Evolutionary conservation across 2,329 filamentous ascomycete genomes (phyloP).

Genomic region (Alternaria consortialis): DNA sequence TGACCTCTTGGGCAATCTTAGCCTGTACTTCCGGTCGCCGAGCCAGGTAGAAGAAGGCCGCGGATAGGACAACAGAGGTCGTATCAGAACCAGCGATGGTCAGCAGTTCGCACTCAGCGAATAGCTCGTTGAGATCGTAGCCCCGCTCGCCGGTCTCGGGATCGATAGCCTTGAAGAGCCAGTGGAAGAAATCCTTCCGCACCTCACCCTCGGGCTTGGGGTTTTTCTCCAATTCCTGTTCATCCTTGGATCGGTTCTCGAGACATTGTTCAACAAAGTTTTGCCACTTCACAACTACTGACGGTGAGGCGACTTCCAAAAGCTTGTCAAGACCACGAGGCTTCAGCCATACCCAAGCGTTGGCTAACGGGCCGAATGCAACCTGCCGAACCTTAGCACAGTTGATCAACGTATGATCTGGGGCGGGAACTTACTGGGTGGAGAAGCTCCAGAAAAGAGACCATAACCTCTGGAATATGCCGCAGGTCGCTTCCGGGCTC

Average conservation of each 20-base stretch:
- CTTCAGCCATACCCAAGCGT: slow-evolving; percentile 34
- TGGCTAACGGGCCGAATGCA: slow-evolving; percentile 12
- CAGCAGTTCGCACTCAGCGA: slow-evolving; percentile 34
- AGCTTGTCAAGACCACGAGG: slow-evolving; percentile 33
- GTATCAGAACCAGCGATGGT: slow-evolving; percentile 39
- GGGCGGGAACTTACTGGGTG: slow-evolving; percentile 23
- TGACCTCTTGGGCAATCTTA: slow-evolving; percentile 31
- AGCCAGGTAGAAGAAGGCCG: slow-evolving; percentile 32
- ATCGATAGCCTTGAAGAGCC: slow-evolving; percentile 54
- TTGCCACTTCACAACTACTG: slow-evolving; percentile 25
- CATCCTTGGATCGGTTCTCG: slow-evolving; percentile 16
- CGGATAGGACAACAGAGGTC: slow-evolving; percentile 29
- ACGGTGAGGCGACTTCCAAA: slow-evolving; percentile 22
- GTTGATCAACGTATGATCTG: background rate
- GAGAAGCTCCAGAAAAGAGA: slow-evolving; percentile 25
- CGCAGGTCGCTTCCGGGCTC: slow-evolving; percentile 29
- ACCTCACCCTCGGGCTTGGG: slow-evolving; percentile 28
- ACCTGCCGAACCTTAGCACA: slow-evolving; percentile 4
- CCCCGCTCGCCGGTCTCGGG: slow-evolving; percentile 49
- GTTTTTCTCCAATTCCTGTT: slow-evolving; percentile 24
- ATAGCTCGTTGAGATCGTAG: slow-evolving; percentile 51
- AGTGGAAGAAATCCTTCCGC: slow-evolving; percentile 54
- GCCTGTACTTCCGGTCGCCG: slow-evolving; percentile 22
- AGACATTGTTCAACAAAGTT: slow-evolving; percentile 30
- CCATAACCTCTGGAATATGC: slow-evolving; percentile 34